Conservation (phyloP, 306 rosid species). For the Cotoneaster glaucophyllus region DNA sequence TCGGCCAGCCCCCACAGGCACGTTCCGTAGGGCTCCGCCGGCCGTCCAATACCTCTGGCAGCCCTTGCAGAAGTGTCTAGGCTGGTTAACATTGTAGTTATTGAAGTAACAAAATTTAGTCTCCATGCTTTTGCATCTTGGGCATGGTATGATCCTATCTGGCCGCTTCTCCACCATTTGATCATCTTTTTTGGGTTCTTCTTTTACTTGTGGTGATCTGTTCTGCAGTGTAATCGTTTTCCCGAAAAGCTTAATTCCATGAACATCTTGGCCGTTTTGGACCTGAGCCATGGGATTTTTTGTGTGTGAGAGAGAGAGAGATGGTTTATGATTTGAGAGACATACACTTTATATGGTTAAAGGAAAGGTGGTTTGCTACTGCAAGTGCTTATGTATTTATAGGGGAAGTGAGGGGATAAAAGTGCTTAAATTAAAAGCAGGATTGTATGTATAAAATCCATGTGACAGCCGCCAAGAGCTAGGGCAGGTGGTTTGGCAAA, state of each 20-base stretch:
- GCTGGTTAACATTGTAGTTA: conserved; percentile 90
- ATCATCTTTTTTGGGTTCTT: conserved; percentile 28
- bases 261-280: conserved; percentile 24
- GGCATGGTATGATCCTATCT: conserved; percentile 75
- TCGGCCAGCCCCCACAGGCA: conserved; percentile 75
- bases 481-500: conserved; percentile 29
- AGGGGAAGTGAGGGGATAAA: conserved; percentile 16
- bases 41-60: conserved; percentile 95
- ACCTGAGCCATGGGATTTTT: conserved; percentile 38
- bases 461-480: conserved; percentile 28
- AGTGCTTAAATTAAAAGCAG: conserved; percentile 12
- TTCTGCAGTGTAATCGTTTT: conserved; percentile 46
- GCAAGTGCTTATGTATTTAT: not conserved
- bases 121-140: conserved; percentile 92
- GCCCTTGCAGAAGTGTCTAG: conserved; percentile 82
- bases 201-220: conserved; percentile 19
- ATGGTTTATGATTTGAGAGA: not conserved
- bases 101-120: conserved; percentile 96
- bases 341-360: not conserved
- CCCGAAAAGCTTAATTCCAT: conserved; percentile 87
- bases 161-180: conserved; percentile 39
- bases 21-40: conserved; percentile 89
- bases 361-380: not conserved
- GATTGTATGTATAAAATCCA: conserved; percentile 4
- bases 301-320: not conserved